Conservation (phyloP, 257 asterid genomes). For the Gardenia jasminoides region DNA sequence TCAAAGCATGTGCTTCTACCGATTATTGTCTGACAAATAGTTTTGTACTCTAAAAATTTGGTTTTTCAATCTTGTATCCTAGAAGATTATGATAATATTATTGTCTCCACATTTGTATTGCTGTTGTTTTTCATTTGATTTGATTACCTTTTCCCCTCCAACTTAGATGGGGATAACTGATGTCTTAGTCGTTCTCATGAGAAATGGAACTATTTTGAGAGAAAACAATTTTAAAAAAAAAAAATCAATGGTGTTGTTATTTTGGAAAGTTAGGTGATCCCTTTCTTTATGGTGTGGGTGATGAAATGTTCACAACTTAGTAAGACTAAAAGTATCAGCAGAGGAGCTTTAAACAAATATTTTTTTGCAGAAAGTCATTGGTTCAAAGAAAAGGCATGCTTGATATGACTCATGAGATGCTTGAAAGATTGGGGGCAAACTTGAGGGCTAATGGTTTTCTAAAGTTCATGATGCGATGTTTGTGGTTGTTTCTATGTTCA, state of each 20-base stretch:
- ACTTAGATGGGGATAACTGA: constrained; percentile 97
- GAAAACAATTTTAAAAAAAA: constrained; percentile 87
- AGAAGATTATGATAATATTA: not conserved
- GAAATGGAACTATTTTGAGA: constrained; percentile 92
- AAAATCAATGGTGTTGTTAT: constrained; percentile 88
- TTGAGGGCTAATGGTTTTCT: constrained; percentile 63
- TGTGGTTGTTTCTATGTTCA: constrained; percentile 19
- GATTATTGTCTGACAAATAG: too few relatives aligned
- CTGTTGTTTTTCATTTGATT: not conserved
- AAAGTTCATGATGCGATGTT: not conserved
- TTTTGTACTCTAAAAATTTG: not conserved
- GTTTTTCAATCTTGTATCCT: not conserved
- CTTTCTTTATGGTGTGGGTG: not conserved
- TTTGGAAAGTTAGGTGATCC: constrained; percentile 88
- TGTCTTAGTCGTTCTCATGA: constrained; percentile 96
- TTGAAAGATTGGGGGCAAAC: constrained; percentile 97
- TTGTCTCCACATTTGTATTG: too few relatives aligned
- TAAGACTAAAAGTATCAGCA: not conserved
- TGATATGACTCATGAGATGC: constrained; percentile 87
- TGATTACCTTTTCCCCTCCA: constrained; percentile 17
- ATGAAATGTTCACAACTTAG: not conserved
- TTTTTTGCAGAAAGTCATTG: constrained; percentile 69
- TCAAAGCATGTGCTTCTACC: not conserved
- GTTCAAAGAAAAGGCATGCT: constrained; percentile 73
- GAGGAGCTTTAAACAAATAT: not conserved